Evolutionary conservation across 2,329 filamentous ascomycete species (phyloP).

Genomic region (Dactylellina parvicollis): DNA sequence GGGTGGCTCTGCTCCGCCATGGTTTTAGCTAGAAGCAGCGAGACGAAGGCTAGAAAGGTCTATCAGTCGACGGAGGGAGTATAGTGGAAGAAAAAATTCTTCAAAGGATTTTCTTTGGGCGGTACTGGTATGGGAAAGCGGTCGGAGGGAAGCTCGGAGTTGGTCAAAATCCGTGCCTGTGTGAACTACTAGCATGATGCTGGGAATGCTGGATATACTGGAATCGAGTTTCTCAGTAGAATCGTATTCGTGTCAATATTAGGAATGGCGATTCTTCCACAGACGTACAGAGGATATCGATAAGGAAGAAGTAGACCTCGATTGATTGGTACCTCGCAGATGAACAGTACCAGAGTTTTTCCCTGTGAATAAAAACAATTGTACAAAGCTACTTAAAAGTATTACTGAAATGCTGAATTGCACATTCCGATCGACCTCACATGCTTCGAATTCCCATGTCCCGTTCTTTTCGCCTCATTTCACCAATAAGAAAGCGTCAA

Average conservation of each 20-base stretch:
- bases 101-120: neutral
- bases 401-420: no score
- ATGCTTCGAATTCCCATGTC: neutral
- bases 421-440: neutral
- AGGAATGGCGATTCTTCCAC: no score
- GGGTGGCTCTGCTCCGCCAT: constrained; percentile 1
- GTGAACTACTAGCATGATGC: neutral
- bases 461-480: neutral
- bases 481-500: neutral
- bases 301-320: neutral
- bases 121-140: neutral
- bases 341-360: no score
- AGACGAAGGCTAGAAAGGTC: neutral
- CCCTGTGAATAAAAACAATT: no score
- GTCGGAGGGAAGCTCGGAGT: constrained; percentile 38
- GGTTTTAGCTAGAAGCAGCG: constrained; percentile 9
- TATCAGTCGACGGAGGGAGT: neutral
- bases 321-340: no score
- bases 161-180: neutral
- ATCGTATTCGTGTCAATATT: no score
- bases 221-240: no score
- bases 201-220: no score
- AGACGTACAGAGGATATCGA: no score
- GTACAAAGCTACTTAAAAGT: no score
- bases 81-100: neutral